Conservation (phyloP, 345 rosid species). For the Pistacia atlantica region DNA sequence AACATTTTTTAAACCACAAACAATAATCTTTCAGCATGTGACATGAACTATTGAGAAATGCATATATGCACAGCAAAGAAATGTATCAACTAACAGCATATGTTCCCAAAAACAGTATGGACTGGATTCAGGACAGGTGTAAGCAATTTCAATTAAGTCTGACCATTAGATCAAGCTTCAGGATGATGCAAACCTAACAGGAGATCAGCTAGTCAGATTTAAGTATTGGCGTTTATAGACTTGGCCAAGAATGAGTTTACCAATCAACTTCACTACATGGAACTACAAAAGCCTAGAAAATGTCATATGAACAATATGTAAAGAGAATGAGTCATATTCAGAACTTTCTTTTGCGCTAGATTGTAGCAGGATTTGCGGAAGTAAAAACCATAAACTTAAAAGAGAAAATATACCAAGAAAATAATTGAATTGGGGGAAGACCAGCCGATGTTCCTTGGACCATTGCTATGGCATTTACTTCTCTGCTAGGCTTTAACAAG, state of each 20-base stretch:
- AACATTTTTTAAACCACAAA: not conserved
- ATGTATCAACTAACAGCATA: not conserved
- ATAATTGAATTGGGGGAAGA: not conserved
- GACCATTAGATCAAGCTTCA: constrained; percentile 7
- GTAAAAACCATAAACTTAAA: not conserved
- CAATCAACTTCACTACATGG: not conserved
- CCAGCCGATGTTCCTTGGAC: constrained; percentile 6
- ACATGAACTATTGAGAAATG: not conserved
- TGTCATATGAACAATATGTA: not conserved
- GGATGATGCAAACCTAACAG: not conserved
- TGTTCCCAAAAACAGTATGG: not conserved
- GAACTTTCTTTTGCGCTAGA: not conserved
- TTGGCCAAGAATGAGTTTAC: not conserved
- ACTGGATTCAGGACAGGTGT: not conserved
- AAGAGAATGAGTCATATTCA: not conserved
- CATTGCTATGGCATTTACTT: not conserved
- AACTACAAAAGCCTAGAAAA: constrained; percentile 5
- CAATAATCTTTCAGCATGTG: not conserved
- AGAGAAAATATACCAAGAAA: not conserved
- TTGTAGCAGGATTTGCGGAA: not conserved
- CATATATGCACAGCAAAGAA: too few relatives aligned
- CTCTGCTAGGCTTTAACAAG: not conserved
- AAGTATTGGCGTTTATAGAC: not conserved
- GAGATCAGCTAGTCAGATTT: not conserved
- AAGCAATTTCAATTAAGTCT: not conserved